Evolutionary conservation across 257 asterid species (phyloP), one percentile per base, ranked within the genome.

Genomic region (Solanum paucissectum): DNA sequence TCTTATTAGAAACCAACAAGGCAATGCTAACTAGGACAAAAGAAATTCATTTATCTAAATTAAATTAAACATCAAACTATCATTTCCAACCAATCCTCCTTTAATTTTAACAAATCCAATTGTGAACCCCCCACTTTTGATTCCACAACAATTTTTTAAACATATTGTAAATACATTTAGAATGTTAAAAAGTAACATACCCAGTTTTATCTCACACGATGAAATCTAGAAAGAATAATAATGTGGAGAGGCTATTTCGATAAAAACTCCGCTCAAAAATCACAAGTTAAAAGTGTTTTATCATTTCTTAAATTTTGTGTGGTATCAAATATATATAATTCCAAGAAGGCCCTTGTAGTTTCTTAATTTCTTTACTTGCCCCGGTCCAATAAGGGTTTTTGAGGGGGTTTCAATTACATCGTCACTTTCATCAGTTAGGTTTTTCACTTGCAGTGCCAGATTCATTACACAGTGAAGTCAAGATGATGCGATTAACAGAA

Each of bases 401-500:
- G 44, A 27, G n/a, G 83, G 87, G 83, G 83, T 86, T 86, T 71
- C 85, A 49, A 32, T 49, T 49, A 32, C 69, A 9, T 82, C 69
- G 69, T 49, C 85, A 49, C 42, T 81, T 29, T 16, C 73, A 10
- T 29, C 9, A 52, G 38, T 73, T 73, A 73, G 82, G 82, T 34
- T 76, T 76, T 76, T 12, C 60, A 21, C 9, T 76, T 12, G 60
- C 83, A 42, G 25, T 1, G 64, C 16, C 84, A 42, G 38, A 44
- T 44, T 42, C 64, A 25, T 40, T 40, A 40, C 23, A 18, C 83
- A 7, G 73, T 86, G 73, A 8, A 23, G 12, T 36, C 87, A 91
- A 69, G 52, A 91, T 90, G 92, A 90, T 89, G 87, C 89, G 90
- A 68, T 49, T 88, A 16, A 75, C 88, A 37, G 93, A 88, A 81